phyloP scores from a whole-genome alignment of 2,329 filamentous ascomycete genomes.

The Cladorrhinum sp. region DNA sequence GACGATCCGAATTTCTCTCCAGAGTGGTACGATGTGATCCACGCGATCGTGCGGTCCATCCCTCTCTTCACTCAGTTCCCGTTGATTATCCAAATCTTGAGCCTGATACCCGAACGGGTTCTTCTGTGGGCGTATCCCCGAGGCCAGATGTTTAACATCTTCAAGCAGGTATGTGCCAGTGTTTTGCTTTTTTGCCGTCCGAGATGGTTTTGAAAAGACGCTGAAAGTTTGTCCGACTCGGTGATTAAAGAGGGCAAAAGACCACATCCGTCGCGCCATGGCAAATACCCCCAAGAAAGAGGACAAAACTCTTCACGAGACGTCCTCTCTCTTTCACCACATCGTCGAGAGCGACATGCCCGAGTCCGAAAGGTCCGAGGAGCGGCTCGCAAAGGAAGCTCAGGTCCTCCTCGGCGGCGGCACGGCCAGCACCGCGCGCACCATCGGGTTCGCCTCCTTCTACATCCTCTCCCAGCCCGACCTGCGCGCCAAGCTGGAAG shows the following conservation, averaged over 20 bases:
- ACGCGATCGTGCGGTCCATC: conserved; percentile 26
- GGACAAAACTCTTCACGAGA: not conserved
- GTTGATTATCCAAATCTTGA: conserved; percentile 12
- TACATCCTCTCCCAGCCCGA: conserved; percentile 25
- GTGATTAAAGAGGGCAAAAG: conserved; percentile 6
- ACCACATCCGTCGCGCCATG: conserved; percentile 5
- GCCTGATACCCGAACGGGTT: conserved; percentile 4
- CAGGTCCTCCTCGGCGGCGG: conserved; percentile 30
- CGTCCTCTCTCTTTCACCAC: conserved; percentile 29
- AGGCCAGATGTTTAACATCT: conserved; percentile 17
- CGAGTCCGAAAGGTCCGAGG: conserved; percentile 26
- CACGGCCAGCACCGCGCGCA: conserved; percentile 32
- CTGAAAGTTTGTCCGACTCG: too few relatives aligned
- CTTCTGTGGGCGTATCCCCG: conserved; percentile 12
- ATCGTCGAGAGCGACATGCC: conserved; percentile 31
- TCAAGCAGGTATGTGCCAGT: conserved; percentile 1
- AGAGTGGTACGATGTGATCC: conserved; percentile 27
- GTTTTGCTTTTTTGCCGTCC: too few relatives aligned
- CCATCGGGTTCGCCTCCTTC: conserved; percentile 23
- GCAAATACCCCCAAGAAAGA: not conserved
- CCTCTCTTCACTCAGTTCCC: conserved; percentile 25
- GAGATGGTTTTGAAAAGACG: too few relatives aligned
- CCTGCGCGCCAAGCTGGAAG: conserved; percentile 19
- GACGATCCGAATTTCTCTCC: conserved; percentile 24
- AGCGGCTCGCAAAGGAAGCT: conserved; percentile 30